Base-by-base conservation (phyloP, 1,284 basidiomycete genomes). In the Singerocomus rubriflavus region DNA sequence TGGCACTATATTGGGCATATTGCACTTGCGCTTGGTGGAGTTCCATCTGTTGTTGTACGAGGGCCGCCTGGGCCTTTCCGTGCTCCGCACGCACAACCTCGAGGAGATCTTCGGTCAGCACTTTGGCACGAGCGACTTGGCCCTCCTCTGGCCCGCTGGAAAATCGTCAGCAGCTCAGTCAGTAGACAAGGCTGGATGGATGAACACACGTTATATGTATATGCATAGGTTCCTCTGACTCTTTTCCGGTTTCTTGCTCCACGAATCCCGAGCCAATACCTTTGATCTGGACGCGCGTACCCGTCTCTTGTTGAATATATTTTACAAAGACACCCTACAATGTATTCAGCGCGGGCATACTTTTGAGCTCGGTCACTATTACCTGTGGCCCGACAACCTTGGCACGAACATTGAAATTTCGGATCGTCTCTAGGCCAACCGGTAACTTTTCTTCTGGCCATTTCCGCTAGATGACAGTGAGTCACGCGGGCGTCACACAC, bases 221-320 rank as follows among this genome's bases (percentile, higher is more conserved):
- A 68, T 95, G 93, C 82, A 97, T 90, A 1, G 93, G 91, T 64
- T 98, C 95, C 51, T 92, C 88, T 40, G 84, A 81, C 71, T 98
- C 95, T 59, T 84, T 76, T 1, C 93, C 92, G 0, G 94, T 97
- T 57, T 98, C 96, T 61, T 86, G 85, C 65, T 99, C 96, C 58
- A 96, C 84, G 68, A 97, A 99, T 0, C 96, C 97, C 16, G 93
- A 96, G 0, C 97, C 97, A 14, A 86, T 60, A 11, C 96, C 96
- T 70, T 98, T 98, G 67, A 99, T 98, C 70, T 99, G 96, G n/a
- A 98, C 96, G 55, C 96, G 82, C 13, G 94, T 96, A 33, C 88
- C 87, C 0, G 96, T 99, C 73, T 99, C 96, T 63, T 86, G 84
- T 72, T 99, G 96, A 57, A 99, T 99, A 67, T 94, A 95, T 74